A percentile compares a stretch with the other conserved stretches of the same genome.
These are phyloP conservation scores for Podaxis mareebaensis DNA, from an alignment of 768 basidiomycete species.

Conservation along the genomic window DNA sequence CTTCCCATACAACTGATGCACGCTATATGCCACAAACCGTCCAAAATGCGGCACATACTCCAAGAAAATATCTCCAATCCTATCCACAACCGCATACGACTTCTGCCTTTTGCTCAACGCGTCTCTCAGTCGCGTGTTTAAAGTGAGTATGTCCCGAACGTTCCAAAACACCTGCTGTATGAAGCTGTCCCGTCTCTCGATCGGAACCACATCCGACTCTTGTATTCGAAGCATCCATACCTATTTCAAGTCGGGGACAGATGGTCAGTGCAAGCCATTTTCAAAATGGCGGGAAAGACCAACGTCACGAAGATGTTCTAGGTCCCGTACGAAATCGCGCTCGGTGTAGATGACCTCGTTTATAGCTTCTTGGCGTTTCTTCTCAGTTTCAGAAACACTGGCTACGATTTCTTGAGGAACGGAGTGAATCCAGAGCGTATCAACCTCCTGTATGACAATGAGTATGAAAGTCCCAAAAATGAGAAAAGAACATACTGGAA, in stretches of 20 bases:
- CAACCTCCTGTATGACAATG: constrained; percentile 39
- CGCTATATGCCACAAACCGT: constrained; percentile 94
- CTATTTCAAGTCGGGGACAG: constrained; percentile 35
- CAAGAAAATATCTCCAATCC: constrained; percentile 87
- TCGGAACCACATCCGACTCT: constrained; percentile 73
- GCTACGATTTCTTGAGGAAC: constrained; percentile 93
- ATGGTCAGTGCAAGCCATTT: constrained; percentile 5
- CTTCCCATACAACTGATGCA: constrained; percentile 97
- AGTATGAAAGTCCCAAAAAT: constrained; percentile 6
- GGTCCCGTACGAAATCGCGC: constrained; percentile 94
- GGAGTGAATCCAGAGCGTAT: constrained; percentile 95
- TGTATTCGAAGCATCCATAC: constrained; percentile 88
- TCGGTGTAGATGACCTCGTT: constrained; percentile 96
- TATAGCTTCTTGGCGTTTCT: constrained; percentile 96
- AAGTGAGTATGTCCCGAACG: constrained; percentile 86
- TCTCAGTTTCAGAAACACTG: constrained; percentile 89
- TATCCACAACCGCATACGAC: constrained; percentile 88
- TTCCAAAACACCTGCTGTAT: constrained; percentile 98
- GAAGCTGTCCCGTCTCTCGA: constrained; percentile 77
- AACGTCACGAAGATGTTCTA: constrained; percentile 97
- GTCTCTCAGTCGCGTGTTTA: constrained; percentile 93
- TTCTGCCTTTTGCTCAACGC: constrained; percentile 95
- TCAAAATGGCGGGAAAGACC: constrained; percentile 27
- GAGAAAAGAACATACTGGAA: constrained; percentile 49
- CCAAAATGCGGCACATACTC: constrained; percentile 85